phyloP scores from a whole-genome alignment of 78 protist species.

The Creolimax fragrantissima region DNA sequence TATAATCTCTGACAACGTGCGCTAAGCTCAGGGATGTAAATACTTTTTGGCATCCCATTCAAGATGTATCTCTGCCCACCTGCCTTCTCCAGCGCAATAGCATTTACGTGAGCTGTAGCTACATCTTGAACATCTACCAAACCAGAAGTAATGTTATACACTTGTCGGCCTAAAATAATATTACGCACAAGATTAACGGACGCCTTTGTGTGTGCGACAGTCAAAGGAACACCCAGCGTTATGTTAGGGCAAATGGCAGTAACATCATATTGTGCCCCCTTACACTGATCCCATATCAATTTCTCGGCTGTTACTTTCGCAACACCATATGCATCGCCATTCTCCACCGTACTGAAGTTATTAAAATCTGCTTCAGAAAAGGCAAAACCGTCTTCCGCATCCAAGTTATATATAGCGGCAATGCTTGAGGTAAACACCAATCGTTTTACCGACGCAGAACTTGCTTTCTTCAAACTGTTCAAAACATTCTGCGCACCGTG shows the following conservation, averaged over 20 bases:
- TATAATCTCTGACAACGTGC: not conserved
- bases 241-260: not conserved
- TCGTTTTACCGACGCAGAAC: not conserved
- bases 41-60: not conserved
- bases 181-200: not conserved
- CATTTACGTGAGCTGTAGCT: not conserved
- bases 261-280: not conserved
- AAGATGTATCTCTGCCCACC: not conserved
- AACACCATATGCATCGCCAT: not conserved
- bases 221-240: not conserved
- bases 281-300: not conserved
- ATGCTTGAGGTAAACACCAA: not conserved
- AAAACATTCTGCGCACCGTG: not conserved
- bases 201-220: not conserved
- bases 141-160: not conserved
- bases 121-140: not conserved
- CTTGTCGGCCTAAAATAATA: not conserved
- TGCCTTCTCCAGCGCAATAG: not conserved
- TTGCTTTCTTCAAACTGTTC: not conserved
- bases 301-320: not conserved
- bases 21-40: not conserved
- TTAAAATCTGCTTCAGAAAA: not conserved
- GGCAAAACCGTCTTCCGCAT: not conserved
- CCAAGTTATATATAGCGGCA: not conserved
- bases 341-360: not conserved